Base-by-base conservation (phyloP, 2,329 filamentous ascomycete species). In the Phialocephala sp. region DNA sequence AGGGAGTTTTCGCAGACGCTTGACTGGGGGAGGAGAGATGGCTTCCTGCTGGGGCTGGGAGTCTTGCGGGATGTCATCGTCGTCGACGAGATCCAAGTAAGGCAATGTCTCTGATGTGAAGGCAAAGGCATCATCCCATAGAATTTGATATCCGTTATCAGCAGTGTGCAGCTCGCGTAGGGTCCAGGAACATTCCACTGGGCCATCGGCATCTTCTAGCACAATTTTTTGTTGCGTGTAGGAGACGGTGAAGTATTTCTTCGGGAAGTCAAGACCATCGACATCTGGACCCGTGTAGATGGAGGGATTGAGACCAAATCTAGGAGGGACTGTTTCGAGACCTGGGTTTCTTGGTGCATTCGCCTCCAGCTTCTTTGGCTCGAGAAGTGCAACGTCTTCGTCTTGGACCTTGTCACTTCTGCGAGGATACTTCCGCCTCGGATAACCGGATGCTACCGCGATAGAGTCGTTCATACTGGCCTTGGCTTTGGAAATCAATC, bases 101-200 rank as follows among this genome's bases (percentile, higher is more conserved):
- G 82, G 81, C 14, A 84, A 68, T 11, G 78, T 80, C 1, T 80
- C 73, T 20, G 79, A 61, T 1, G 77, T 79, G 65, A 80, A 82
- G 63, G 82, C 77, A 58, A 77, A 79, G 22, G 76, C 74, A 2
- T 74, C 72, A 11, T 75, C 71, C 68, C 69, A 75, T 55, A 64
- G 68, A 14, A 73, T 11, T 8, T 60, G 59, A 37, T 47, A 69
- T 15, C 60, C 43, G 20, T 41, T 36, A 50, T 27, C 41, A 36
- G 56, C 5, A 8, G 32, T 35, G 15, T 57, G 43, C 27, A 66
- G 18, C 6, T 39, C 18, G 37, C 59, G 37, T 12, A 65, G 35
- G 2, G 60, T 65, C 68, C 68, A 69, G 32, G 72, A 72, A 12
- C 69, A 66, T 20, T 67, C 62, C 5, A 52, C 52, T 15, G 64